A percentile compares a stretch with the other conserved stretches of the same genome.
Evolutionary conservation across 2,329 filamentous ascomycete genomes (phyloP).

Genomic region (Metarhizium album): DNA sequence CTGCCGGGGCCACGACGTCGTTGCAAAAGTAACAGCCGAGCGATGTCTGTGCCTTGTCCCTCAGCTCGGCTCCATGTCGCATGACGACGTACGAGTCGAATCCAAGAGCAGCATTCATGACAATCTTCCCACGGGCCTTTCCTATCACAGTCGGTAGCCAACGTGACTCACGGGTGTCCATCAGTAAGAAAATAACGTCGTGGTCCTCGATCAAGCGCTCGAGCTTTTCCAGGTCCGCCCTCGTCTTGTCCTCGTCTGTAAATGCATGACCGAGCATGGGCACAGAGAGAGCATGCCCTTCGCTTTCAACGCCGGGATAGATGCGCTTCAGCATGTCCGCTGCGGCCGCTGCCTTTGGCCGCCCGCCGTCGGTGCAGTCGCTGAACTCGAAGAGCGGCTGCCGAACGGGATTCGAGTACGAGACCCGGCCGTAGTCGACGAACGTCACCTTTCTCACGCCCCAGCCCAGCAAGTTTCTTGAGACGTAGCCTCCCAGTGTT

Average conservation of each 20-base stretch:
- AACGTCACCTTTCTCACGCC: conserved; percentile 93
- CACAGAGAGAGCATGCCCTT: conserved; percentile 72
- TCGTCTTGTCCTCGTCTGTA: conserved; percentile 57
- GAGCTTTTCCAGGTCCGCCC: conserved; percentile 64
- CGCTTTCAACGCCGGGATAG: conserved; percentile 78
- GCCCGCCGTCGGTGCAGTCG: conserved; percentile 79
- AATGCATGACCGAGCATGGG: conserved; percentile 95
- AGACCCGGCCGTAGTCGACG: conserved; percentile 85
- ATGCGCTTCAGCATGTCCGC: conserved; percentile 74
- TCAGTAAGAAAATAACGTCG: conserved; percentile 89
- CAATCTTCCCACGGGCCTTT: conserved; percentile 84
- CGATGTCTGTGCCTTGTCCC: conserved; percentile 47
- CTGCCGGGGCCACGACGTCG: conserved; percentile 86
- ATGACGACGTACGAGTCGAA: conserved; percentile 98
- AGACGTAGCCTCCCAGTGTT: conserved; percentile 88
- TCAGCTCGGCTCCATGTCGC: conserved; percentile 69
- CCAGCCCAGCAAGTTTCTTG: conserved; percentile 87
- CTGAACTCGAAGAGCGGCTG: conserved; percentile 87
- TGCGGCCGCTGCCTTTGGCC: conserved; percentile 70
- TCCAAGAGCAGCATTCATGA: conserved; percentile 90
- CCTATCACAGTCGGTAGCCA: conserved; percentile 97
- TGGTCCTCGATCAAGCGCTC: conserved; percentile 69
- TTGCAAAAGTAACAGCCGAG: conserved; percentile 98
- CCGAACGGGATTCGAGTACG: conserved; percentile 91
- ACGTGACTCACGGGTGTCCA: conserved; percentile 89